These are phyloP conservation scores for Tulasnella sp. DNA, from an alignment of 768 basidiomycete genomes.

Conservation along the genomic window DNA sequence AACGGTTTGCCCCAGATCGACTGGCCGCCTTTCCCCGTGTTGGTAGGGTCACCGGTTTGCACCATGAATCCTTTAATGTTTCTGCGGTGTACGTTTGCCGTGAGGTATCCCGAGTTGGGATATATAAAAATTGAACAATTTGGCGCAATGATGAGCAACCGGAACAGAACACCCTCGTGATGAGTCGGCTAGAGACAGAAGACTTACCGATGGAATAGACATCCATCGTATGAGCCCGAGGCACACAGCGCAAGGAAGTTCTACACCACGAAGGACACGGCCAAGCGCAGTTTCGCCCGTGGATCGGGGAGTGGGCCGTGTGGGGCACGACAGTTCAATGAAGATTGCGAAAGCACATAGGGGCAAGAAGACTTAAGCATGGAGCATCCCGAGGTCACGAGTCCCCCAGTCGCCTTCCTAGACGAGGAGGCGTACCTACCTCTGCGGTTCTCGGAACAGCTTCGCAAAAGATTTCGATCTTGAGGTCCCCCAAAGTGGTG, in stretches of 20 bases:
- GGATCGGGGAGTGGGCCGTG: background rate
- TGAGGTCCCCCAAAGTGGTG: conserved; percentile 89
- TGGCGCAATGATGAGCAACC: background rate
- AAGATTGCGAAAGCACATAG: background rate
- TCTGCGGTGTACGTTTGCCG: conserved; percentile 23
- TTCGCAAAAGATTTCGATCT: conserved; percentile 98
- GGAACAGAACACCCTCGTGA: background rate
- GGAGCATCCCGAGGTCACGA: background rate
- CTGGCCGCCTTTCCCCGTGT: conserved; percentile 92
- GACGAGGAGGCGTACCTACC: conserved; percentile 32
- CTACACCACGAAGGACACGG: conserved; percentile 30
- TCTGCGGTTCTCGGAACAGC: conserved; percentile 92
- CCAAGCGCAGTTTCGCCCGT: background rate
- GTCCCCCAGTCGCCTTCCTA: background rate
- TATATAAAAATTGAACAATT: background rate
- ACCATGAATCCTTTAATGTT: conserved; percentile 96
- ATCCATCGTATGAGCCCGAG: conserved; percentile 73
- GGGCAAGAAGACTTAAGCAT: background rate
- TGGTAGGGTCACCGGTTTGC: conserved; percentile 83
- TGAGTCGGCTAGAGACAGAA: background rate
- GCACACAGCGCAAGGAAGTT: conserved; percentile 95
- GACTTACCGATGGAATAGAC: conserved; percentile 59
- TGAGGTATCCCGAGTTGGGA: background rate
- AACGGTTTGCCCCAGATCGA: conserved; percentile 94
- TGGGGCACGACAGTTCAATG: background rate